Evolutionary conservation across 495 filamentous ascomycete species (phyloP).

Genomic region (Penicillium parvum): DNA sequence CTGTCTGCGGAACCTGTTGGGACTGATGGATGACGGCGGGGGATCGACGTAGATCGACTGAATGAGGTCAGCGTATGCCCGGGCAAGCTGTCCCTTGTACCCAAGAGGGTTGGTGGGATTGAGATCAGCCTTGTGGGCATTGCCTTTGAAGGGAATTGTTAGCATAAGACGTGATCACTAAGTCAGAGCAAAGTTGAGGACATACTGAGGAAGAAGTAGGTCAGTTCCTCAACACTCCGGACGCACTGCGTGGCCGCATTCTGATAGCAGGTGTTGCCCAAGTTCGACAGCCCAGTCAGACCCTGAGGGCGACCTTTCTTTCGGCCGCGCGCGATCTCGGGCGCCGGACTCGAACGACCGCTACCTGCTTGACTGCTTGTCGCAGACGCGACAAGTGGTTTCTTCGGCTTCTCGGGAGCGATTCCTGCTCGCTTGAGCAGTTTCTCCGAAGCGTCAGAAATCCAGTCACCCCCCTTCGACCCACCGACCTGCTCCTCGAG

Average conservation of each 20-base stretch:
- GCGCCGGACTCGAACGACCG: constrained; percentile 63
- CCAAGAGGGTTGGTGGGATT: constrained; percentile 80
- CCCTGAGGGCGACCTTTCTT: constrained; percentile 55
- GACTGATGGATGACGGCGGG: constrained; percentile 59
- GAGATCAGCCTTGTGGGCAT: constrained; percentile 69
- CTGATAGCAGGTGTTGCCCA: constrained; percentile 99
- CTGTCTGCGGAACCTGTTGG: constrained; percentile 70
- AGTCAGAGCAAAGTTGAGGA: constrained; percentile 5
- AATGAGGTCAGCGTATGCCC: constrained; percentile 70
- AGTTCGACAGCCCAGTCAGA: constrained; percentile 72
- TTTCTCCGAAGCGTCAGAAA: constrained; percentile 52
- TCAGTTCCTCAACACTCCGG: constrained; percentile 84
- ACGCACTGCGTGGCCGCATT: constrained; percentile 95
- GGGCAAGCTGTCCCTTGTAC: constrained; percentile 77
- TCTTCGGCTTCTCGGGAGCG: constrained; percentile 34
- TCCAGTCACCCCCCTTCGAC: constrained; percentile 54
- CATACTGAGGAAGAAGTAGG: constrained; percentile 78
- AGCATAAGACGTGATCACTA: background rate
- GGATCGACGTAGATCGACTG: constrained; percentile 62
- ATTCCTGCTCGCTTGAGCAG: constrained; percentile 39
- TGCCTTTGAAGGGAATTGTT: constrained; percentile 38
- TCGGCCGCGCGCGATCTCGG: constrained; percentile 56
- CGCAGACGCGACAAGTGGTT: constrained; percentile 34
- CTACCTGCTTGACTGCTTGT: constrained; percentile 37
- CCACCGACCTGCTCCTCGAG: constrained; percentile 69